Base-by-base conservation (phyloP, 2,329 filamentous ascomycete genomes). In the Penicillium rolfsii region DNA sequence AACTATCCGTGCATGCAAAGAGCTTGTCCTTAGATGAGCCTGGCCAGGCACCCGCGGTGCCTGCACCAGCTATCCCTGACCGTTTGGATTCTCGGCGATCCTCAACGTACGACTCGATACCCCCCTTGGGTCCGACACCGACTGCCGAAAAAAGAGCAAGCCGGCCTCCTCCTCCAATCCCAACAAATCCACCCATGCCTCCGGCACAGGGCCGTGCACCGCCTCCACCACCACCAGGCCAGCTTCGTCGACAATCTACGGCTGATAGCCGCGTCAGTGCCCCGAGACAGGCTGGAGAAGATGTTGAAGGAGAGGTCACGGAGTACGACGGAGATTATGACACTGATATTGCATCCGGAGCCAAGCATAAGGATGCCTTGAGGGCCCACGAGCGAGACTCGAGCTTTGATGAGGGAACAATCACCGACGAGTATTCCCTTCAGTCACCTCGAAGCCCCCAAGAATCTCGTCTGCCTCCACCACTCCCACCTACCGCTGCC, bases 261-360 rank as follows among this genome's bases (percentile, higher is more conserved):
- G 78, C 80, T 52, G 86, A 89, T 66, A 82, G 81, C 56, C 80
- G 80, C 52, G 64, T 59, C 12, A 76, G 71, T 55, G 79, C 83
- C 16, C 77, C 78, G 57, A 77, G 57, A 72, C 82, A 63, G 79
- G 59, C 80, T 80, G 62, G 84, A 79, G 79, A 84, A 43, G 88
- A 89, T 14, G 88, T 87, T 28, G 89, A 90, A 61, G 91, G 90
- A 61, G 93, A 96, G 71, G 85, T 92, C 36, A 96, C 92, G 0
- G 94, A 97, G 72, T 98, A 98, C 72, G 95, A 99, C 73, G 95
- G 94, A 6, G 95, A 98, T 73, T 98, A 98, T 74, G 95, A 98
- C 70, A 98, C 95, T 6, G 95, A 98, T 74, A 98, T 98, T 73
- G 93, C 90, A 1, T 91, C 93, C n/a, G 89, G 91, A 9, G 92